Conservation (phyloP, 176 grass and related monocot genomes). For the Coix lacrymajobi region DNA sequence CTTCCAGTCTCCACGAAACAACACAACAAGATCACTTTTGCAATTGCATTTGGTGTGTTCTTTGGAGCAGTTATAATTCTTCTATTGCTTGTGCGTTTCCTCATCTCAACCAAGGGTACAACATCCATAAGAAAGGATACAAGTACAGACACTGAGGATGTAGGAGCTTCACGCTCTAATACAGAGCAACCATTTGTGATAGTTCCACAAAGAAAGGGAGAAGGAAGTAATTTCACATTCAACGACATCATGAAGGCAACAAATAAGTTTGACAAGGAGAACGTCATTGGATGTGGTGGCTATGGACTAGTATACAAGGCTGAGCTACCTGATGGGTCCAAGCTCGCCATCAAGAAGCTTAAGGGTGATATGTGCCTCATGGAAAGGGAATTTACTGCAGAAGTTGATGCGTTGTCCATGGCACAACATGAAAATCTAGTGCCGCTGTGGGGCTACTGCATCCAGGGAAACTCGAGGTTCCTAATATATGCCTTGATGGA, state of each 20-base stretch:
- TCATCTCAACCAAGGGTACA: no score
- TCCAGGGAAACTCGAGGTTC: neutral
- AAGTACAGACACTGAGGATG: no score
- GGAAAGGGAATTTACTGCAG: neutral
- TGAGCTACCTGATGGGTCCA: neutral
- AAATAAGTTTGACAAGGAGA: neutral
- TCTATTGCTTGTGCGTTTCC: neutral
- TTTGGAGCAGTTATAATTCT: neutral
- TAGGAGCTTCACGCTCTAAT: no score
- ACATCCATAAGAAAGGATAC: no score
- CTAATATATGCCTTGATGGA: no score
- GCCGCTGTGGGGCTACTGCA: neutral
- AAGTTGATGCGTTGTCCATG: neutral
- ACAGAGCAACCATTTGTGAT: no score
- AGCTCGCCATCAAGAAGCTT: neutral
- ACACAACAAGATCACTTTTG: neutral
- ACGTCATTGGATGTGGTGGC: neutral
- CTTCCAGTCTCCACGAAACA: neutral
- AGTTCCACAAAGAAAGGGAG: neutral
- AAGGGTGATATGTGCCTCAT: neutral
- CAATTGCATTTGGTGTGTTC: slow-evolving; percentile 23
- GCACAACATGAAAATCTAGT: neutral
- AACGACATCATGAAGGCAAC: neutral
- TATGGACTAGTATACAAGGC: neutral
- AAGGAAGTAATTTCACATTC: neutral